Base-by-base conservation (phyloP, 2,329 filamentous ascomycete species). In the Didymosphaeria variabile region DNA sequence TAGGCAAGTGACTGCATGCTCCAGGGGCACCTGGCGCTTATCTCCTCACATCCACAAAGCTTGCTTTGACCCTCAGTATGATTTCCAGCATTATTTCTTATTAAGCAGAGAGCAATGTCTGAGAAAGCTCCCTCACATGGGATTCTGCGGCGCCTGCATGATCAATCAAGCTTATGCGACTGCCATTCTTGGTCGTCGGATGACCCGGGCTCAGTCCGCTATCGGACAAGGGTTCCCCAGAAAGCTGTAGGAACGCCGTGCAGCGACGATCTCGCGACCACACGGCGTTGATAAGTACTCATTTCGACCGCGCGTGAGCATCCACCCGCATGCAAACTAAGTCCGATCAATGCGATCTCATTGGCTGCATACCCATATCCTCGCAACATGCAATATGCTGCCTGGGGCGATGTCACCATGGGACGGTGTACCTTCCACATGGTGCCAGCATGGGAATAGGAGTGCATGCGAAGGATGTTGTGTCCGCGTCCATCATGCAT, bases 21-120 rank as follows among this genome's bases (percentile, higher is more conserved):
- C 52, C 47, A 55, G 40, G 45, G 46, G 44, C 31, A 17, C 36
- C 45, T 17, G 29, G 36, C 56, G 56, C 55, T 34, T 58, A 53
- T 32, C 42, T 19, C 36, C 44, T 26, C 38, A 40, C 38, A 19
- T 62, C 47, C 57, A 57, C 61, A 62, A 64, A 64, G 59, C 55
- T 60, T 60, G 49, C 47, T 50, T 57, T 15, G 29, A 56, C 52
- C 29, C n/a, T 34, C 34, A 21, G 10, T 44, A 19, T 26, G 49
- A 50, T 8, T 15, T 12, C 26, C 17, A 49, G 26, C 21, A 15
- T 29, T 19, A 44, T n/a, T 15, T 45, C 38, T 53, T 38, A 3
- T 19, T 34, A 3, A n/a, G 6, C 3, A 45, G 52, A n/a, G 19
- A 19, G 7, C n/a, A 47, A 12, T 12, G 8, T 6, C 9, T 5